A percentile compares a stretch with the other conserved stretches of the same genome.
Conservation (phyloP, 179 eudicot species). For the Vitellaria paradoxa region DNA sequence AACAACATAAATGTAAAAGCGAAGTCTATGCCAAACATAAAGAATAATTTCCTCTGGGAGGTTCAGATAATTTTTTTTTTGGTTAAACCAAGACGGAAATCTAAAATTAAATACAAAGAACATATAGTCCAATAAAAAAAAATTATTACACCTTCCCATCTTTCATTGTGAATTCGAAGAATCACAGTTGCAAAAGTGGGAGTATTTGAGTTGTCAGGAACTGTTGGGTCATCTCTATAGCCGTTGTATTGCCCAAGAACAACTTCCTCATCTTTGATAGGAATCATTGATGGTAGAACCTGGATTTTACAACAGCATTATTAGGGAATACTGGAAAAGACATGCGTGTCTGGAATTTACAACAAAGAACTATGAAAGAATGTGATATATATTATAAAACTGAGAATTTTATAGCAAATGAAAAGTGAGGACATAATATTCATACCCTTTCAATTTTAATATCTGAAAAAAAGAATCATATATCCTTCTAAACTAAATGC, state of each 20-base stretch:
- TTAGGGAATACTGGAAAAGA: background rate
- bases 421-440: background rate
- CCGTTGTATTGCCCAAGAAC: constrained; percentile 97
- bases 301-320: constrained; percentile 22
- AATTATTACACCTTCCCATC: constrained; percentile 87
- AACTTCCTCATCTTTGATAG: constrained; percentile 82
- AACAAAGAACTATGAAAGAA: background rate
- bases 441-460: too few relatives aligned
- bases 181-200: constrained; percentile 96
- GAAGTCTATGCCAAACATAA: background rate
- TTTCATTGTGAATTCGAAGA: constrained; percentile 85
- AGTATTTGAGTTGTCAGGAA: constrained; percentile 84
- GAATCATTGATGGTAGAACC: constrained; percentile 89
- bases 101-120: background rate
- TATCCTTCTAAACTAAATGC: background rate
- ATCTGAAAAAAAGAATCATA: too few relatives aligned
- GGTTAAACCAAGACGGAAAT: background rate
- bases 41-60: background rate
- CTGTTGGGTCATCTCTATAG: constrained; percentile 90
- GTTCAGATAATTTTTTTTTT: background rate
- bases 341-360: background rate
- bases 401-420: background rate
- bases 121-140: background rate
- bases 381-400: background rate
- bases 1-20: background rate